Evolutionary conservation across 2,329 filamentous ascomycete genomes (phyloP).

Genomic region (Graphium sp.): DNA sequence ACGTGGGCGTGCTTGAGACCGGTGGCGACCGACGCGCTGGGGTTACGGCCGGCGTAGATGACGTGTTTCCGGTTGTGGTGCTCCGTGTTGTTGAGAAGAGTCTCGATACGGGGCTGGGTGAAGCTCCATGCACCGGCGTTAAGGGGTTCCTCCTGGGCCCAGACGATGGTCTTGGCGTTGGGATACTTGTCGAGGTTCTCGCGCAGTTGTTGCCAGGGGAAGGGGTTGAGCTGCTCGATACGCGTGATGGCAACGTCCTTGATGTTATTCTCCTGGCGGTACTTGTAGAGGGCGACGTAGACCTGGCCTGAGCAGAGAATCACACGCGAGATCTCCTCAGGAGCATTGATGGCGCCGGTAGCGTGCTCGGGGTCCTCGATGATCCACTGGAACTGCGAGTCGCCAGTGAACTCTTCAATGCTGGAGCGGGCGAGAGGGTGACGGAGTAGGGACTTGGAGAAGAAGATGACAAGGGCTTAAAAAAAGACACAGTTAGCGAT

Average conservation of each 20-base stretch:
- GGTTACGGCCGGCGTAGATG: constrained; percentile 90
- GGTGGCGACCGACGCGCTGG: constrained; percentile 85
- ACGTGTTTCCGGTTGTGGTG: constrained; percentile 90
- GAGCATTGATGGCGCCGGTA: constrained; percentile 53
- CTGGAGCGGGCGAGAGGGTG: constrained; percentile 81
- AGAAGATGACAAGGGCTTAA: constrained; percentile 84
- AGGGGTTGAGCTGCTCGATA: constrained; percentile 94
- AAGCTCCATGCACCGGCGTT: constrained; percentile 97
- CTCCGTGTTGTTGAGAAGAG: constrained; percentile 79
- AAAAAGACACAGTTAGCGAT: constrained; percentile 8
- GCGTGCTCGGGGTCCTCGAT: constrained; percentile 80
- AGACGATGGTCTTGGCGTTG: constrained; percentile 94
- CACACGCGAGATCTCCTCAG: constrained; percentile 82
- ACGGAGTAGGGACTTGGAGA: constrained; percentile 90
- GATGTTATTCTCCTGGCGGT: constrained; percentile 73
- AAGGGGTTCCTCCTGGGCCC: constrained; percentile 92
- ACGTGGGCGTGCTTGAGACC: constrained; percentile 75
- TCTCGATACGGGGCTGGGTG: constrained; percentile 95
- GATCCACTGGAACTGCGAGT: constrained; percentile 94
- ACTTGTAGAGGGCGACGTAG: constrained; percentile 76
- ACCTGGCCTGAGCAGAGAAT: constrained; percentile 93
- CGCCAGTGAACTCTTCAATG: constrained; percentile 79
- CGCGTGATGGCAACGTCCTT: constrained; percentile 88
- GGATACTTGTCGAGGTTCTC: constrained; percentile 95
- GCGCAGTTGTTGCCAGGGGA: constrained; percentile 93